Evolutionary conservation across 768 basidiomycete species (phyloP), one percentile per base, ranked within the genome.

Genomic region (Mycena albidolilacea): DNA sequence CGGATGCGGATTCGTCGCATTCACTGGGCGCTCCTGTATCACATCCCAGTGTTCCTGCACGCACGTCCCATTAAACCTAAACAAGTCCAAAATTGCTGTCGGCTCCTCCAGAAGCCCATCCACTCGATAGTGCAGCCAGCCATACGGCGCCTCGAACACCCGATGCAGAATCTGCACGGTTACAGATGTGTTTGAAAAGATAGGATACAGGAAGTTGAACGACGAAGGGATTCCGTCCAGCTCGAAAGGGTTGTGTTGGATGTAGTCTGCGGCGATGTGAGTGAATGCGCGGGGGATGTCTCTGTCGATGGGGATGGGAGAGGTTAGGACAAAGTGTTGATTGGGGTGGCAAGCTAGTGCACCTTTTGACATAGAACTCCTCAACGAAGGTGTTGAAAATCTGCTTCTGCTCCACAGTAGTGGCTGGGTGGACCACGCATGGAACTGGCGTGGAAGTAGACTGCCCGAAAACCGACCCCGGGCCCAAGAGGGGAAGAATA

Each of bases 11-110:
- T 30, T 30, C 30, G 30, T 30, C 30, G 30, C 3, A 30, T 30
- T 59, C 66, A 59, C 57, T 44, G 66, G 66, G 41, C 11, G 54
- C 55, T 67, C 66, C 66, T 67, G 65, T 55, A 67, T 67, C 65
- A 67, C 65, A 58, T 67, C 65, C 65, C 65, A 67, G 30, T 67
- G 65, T 46, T 67, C 65, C 65, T 67, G 65, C 65, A 67, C 65
- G 57, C 65, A 67, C 65, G 65, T 67, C 65, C 65, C 65, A 67
- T 67, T 67, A 46, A 67, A 67, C 65, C 65, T 67, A 58, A 67
- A 58, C 55, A 67, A 55, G 55, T 67, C 65, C 55, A 58, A 55
- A 55, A 67, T 58, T 38, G 65, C 65, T 46, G 65, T 55, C 55
- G 55, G 65, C 65, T 58, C 39, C 55, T 43, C 65, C 55, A 44